Base-by-base conservation (phyloP, 2,329 filamentous ascomycete species). In the Hirsutella thompsonii region DNA sequence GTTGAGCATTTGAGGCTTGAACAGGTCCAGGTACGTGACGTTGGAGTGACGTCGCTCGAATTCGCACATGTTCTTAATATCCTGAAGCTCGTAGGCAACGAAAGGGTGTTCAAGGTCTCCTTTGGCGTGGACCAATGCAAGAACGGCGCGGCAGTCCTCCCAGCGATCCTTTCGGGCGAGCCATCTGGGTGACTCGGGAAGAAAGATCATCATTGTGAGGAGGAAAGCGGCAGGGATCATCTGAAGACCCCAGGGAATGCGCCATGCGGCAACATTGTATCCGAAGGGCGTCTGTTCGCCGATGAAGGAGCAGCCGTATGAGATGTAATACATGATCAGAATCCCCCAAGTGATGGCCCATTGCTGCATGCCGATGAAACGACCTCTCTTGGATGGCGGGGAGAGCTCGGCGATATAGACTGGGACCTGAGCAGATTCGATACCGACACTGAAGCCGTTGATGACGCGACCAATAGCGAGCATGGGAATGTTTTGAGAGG, bases 61-160 rank as follows among this genome's bases (percentile, higher is more conserved):
- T 39, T 85, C 79, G 50, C 81, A 74, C 58, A 79, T 80, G 32
- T 81, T 75, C 47, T 76, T 73, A 55, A 92, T 90, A 48, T 89
- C 83, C 18, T 76, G 64, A 55, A 83, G 64, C 56, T 92, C 85
- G 23, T 66, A 70, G 9, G 61, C 60, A 9, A 90, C 84, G 48
- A 83, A 81, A 0, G 76, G 72, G 33, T 73, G 73, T 51, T 77
- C 67, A 2, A 65, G 61, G 46, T 88, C 73, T 2, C 83, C 82
- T 41, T 79, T 68, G 32, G 72, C 78, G 52, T 84, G 80, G 2
- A 83, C 74, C 23, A 81, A 63, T 1, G 66, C 68, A 30, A 70
- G 54, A 3, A 73, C 64, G 16, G 60, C 59, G 41, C 70, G 76
- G 65, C 32, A 73, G 43, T 77, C 69, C 58, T 75, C 76, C 43